A percentile compares a stretch with the other conserved stretches of the same genome.
These are phyloP conservation scores for Chimonanthus salicifolius DNA, from an alignment of 164 flowering plant species.

Conservation along the genomic window DNA sequence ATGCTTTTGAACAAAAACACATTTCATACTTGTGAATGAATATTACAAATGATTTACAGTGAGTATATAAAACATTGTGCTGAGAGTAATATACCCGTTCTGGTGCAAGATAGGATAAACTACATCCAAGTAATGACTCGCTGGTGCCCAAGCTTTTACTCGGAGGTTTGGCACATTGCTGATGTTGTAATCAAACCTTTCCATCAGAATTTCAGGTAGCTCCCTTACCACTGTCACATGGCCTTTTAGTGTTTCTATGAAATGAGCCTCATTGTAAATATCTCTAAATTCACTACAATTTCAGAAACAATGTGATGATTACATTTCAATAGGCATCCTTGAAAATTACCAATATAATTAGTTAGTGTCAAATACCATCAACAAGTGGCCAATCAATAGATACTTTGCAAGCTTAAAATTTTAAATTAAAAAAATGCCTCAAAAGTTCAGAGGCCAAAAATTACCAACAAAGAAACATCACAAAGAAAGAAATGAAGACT, in stretches of 20 bases:
- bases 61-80: background rate
- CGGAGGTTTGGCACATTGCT: constrained; percentile 40
- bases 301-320: background rate
- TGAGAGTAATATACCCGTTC: constrained; percentile 41
- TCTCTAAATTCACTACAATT: constrained; percentile 57
- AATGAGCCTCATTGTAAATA: constrained; percentile 67
- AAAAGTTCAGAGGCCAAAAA: background rate
- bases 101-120: constrained; percentile 51
- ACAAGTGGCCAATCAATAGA: background rate
- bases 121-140: constrained; percentile 39
- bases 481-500: background rate
- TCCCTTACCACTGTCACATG: constrained; percentile 56
- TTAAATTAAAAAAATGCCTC: background rate
- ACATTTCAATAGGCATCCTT: background rate
- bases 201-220: constrained; percentile 53
- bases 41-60: no score
- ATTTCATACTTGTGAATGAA: background rate
- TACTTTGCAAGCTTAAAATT: background rate
- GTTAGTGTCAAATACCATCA: background rate
- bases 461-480: background rate
- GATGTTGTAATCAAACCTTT: constrained; percentile 48
- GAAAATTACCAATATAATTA: background rate
- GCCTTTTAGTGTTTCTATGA: constrained; percentile 47
- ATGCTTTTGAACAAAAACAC: background rate
- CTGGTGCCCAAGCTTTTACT: constrained; percentile 67